Conservation (phyloP, 768 basidiomycete species). For the Leccinellum albellum region DNA sequence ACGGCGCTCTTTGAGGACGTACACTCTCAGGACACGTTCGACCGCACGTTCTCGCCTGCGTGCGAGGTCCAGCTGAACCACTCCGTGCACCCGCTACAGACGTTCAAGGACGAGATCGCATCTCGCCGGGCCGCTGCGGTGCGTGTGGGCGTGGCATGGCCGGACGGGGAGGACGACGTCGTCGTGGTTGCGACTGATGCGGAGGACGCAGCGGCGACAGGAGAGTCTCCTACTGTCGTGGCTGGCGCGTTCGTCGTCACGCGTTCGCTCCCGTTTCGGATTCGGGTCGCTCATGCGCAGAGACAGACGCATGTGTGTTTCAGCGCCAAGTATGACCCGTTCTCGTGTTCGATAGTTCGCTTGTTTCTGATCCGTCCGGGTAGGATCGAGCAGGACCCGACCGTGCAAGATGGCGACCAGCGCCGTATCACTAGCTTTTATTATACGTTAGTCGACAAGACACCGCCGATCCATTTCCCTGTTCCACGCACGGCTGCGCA, state of each 20-base stretch:
- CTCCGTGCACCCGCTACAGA: constrained; percentile 14
- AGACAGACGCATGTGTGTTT: constrained; percentile 32
- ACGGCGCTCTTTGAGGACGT: constrained; percentile 26
- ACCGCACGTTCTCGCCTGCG: constrained; percentile 29
- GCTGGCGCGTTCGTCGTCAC: constrained; percentile 39
- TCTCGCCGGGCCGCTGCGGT: constrained; percentile 16
- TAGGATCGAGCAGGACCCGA: constrained; percentile 26
- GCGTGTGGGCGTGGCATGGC: constrained; percentile 30
- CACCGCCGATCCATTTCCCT: constrained; percentile 33
- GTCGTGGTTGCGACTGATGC: background rate
- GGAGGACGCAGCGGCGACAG: no score
- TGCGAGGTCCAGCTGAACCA: constrained; percentile 37
- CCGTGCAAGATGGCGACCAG: constrained; percentile 14
- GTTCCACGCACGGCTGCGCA: constrained; percentile 9
- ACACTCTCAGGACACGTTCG: constrained; percentile 19
- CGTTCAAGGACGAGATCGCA: constrained; percentile 28
- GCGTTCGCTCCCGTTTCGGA: constrained; percentile 37
- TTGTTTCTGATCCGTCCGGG: background rate
- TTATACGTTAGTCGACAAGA: constrained; percentile 29
- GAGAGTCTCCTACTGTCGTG: constrained; percentile 27
- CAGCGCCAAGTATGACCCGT: constrained; percentile 34
- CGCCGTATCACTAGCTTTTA: constrained; percentile 36
- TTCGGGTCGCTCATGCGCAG: constrained; percentile 39
- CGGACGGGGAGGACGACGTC: constrained; percentile 20
- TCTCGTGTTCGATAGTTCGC: background rate